Evolutionary conservation across 345 rosid species (phyloP).

Genomic region (Isatis tinctoria): DNA sequence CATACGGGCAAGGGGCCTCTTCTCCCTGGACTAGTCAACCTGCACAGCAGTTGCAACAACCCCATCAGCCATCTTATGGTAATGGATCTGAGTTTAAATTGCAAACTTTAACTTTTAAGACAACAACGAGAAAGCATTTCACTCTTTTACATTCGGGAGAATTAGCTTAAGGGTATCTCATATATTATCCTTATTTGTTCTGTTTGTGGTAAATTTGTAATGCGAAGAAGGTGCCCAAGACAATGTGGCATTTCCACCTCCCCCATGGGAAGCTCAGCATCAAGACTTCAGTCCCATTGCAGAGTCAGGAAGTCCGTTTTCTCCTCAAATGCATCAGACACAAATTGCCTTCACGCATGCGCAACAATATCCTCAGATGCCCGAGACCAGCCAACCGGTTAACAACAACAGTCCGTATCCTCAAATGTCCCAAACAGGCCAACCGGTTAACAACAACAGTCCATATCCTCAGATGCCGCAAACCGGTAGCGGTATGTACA

Average conservation of each 20-base stretch:
- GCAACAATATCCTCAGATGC: slow-evolving; percentile 49
- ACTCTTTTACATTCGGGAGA: not conserved
- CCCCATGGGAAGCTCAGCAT: slow-evolving; percentile 95
- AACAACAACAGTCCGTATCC: slow-evolving; percentile 37
- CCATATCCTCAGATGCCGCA: slow-evolving; percentile 49
- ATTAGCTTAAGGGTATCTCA: not conserved
- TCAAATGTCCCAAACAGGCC: slow-evolving; percentile 53
- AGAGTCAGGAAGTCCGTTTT: slow-evolving; percentile 50
- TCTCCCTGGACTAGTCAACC: slow-evolving; percentile 75
- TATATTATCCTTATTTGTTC: not conserved
- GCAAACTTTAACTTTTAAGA: not conserved
- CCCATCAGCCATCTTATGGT: slow-evolving; percentile 71
- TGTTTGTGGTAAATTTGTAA: slow-evolving; percentile 17
- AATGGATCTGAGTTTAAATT: slow-evolving; percentile 1
- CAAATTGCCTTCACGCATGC: slow-evolving; percentile 45
- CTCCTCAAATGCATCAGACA: slow-evolving; percentile 54
- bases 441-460: slow-evolving; percentile 37
- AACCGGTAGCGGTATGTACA: slow-evolving; percentile 59
- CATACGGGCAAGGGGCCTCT: slow-evolving; percentile 49
- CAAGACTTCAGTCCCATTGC: slow-evolving; percentile 52
- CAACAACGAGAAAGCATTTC: slow-evolving; percentile 5
- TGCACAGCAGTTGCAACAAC: slow-evolving; percentile 31
- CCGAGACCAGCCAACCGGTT: slow-evolving; percentile 50
- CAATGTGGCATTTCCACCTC: slow-evolving; percentile 68
- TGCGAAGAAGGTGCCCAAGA: slow-evolving; percentile 55